Evolutionary conservation across 2,329 filamentous ascomycete species (phyloP).

Genomic region (Talaromyces funiculosus): DNA sequence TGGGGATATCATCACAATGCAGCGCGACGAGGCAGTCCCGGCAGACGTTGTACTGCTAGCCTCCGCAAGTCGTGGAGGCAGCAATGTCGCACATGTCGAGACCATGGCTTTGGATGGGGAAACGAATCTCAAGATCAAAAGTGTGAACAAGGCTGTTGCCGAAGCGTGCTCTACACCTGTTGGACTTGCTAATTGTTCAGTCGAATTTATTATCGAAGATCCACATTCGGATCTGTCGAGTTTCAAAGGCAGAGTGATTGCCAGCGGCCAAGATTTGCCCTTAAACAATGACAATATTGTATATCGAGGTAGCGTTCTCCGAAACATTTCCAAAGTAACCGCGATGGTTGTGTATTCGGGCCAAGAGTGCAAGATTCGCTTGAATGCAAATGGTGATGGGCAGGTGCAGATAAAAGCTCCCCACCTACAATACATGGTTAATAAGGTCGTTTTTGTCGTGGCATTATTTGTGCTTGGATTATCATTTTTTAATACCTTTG

Average conservation of each 20-base stretch:
- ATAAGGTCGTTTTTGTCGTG: slow-evolving; percentile 70
- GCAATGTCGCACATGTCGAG: slow-evolving; percentile 55
- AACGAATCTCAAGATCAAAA: slow-evolving; percentile 46
- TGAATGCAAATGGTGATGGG: slow-evolving; percentile 81
- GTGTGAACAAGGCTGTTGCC: slow-evolving; percentile 52
- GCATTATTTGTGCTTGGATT: slow-evolving; percentile 61
- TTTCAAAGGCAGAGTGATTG: slow-evolving; percentile 50
- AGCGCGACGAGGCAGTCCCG: slow-evolving; percentile 64
- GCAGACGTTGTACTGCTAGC: slow-evolving; percentile 68
- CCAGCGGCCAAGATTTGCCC: slow-evolving; percentile 50
- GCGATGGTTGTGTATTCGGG: slow-evolving; percentile 76
- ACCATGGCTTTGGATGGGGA: slow-evolving; percentile 53
- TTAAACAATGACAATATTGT: slow-evolving; percentile 68
- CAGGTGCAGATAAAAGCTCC: slow-evolving; percentile 66
- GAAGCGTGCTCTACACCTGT: slow-evolving; percentile 39
- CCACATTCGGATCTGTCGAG: slow-evolving; percentile 54
- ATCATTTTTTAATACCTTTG: slow-evolving; percentile 26
- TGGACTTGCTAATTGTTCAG: slow-evolving; percentile 15
- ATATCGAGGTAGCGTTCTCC: slow-evolving; percentile 68
- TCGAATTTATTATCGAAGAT: slow-evolving; percentile 50
- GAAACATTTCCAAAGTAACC: slow-evolving; percentile 64
- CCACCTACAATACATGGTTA: slow-evolving; percentile 67
- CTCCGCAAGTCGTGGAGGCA: slow-evolving; percentile 62
- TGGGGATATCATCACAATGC: slow-evolving; percentile 66
- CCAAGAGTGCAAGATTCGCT: slow-evolving; percentile 86